Conservation (phyloP, 306 rosid species). For the Carpinus viminea region DNA sequence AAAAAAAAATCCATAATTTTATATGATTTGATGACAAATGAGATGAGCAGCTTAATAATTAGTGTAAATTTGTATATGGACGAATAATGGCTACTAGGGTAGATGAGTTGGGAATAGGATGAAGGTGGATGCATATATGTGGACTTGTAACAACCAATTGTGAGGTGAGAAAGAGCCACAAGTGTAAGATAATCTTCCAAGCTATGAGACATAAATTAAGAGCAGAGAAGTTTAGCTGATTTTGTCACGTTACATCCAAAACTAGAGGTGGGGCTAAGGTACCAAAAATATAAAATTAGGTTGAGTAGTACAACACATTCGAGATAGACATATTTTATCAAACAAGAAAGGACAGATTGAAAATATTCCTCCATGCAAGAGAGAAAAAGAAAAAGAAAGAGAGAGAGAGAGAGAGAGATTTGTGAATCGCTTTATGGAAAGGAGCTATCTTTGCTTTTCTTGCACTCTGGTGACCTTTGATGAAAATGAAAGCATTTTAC, state of each 20-base stretch:
- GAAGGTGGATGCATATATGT: not conserved
- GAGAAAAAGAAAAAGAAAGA: conserved; percentile 33
- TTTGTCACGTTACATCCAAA: not conserved
- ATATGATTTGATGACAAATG: too few relatives aligned
- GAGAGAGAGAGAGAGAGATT: conserved; percentile 23
- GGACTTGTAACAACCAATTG: not conserved
- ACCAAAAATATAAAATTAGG: conserved; percentile 31
- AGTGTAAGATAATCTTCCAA: conserved; percentile 5
- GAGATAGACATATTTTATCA: conserved; percentile 32
- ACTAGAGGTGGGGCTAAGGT: conserved; percentile 28
- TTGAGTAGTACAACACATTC: conserved; percentile 21
- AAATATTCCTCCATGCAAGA: conserved; percentile 28
- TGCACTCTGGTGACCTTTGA: conserved; percentile 24
- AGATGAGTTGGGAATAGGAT: not conserved
- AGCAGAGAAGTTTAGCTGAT: not conserved
- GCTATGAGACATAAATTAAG: not conserved
- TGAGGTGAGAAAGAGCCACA: conserved; percentile 8
- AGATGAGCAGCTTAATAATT: not conserved
- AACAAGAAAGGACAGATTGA: conserved; percentile 36
- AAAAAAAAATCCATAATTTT: too few relatives aligned
- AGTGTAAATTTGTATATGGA: not conserved
- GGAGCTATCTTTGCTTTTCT: conserved; percentile 17
- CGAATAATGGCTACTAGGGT: too few relatives aligned
- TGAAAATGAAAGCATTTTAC: conserved; percentile 41
- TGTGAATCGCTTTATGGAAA: conserved; percentile 33